Conservation (phyloP, 441 rosid species). For the Euphorbia schlechtendalii region DNA sequence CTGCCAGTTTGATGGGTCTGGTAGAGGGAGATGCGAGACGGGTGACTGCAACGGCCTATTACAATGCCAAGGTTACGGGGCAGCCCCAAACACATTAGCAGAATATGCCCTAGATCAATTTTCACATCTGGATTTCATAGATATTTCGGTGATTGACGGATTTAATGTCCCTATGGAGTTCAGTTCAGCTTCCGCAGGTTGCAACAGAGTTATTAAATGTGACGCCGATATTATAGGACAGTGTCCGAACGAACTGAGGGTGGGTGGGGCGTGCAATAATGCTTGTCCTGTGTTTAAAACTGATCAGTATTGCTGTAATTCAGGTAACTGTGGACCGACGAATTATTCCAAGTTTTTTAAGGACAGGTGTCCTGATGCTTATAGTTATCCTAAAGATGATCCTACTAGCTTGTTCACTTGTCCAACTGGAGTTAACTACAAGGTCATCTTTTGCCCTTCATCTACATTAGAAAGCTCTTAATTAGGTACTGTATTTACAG, state of each 20-base stretch:
- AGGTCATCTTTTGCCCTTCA: slow-evolving; percentile 27
- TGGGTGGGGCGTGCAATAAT: slow-evolving; percentile 41
- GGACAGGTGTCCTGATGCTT: slow-evolving; percentile 44
- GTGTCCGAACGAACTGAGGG: slow-evolving; percentile 36
- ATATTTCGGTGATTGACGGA: slow-evolving; percentile 51
- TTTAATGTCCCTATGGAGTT: slow-evolving; percentile 57
- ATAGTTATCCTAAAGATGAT: slow-evolving; percentile 56
- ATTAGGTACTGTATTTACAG: no score
- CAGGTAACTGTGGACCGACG: slow-evolving; percentile 22
- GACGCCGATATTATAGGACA: slow-evolving; percentile 30
- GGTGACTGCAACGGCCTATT: slow-evolving; percentile 47
- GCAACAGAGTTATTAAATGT: slow-evolving; percentile 30
- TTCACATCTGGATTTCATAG: slow-evolving; percentile 36
- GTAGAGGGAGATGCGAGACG: slow-evolving; percentile 39
- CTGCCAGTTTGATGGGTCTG: slow-evolving; percentile 41
- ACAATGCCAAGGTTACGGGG: slow-evolving; percentile 37
- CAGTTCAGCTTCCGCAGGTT: slow-evolving; percentile 14
- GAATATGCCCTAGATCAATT: slow-evolving; percentile 37
- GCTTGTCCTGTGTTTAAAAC: slow-evolving; percentile 42
- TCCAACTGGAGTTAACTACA: slow-evolving; percentile 31
- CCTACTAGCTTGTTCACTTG: slow-evolving; percentile 40
- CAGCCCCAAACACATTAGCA: slow-evolving; percentile 52
- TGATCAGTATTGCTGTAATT: slow-evolving; percentile 40
- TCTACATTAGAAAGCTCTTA: no score
- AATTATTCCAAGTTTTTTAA: slow-evolving; percentile 37